phyloP scores from a whole-genome alignment of 495 filamentous ascomycete species.

The Trichoderma gamsii region DNA sequence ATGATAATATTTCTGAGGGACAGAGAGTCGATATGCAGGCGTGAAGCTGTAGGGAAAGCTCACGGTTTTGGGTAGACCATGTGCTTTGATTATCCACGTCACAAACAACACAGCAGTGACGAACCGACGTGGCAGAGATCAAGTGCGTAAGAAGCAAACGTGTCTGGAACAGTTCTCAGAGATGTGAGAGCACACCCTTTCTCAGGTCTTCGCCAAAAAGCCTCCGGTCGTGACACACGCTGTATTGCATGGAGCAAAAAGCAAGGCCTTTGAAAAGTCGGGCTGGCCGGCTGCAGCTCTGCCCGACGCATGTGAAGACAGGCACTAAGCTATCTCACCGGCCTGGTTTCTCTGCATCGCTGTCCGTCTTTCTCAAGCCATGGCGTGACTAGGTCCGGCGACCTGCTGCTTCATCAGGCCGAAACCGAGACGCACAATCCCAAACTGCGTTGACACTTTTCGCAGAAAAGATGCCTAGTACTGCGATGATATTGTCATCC shows the following conservation, averaged over 20 bases:
- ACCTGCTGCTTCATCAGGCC: constrained; percentile 1
- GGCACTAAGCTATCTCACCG: constrained; percentile 4
- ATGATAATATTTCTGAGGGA: not conserved
- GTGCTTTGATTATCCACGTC: not conserved
- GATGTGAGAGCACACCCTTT: not conserved
- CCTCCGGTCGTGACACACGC: not conserved
- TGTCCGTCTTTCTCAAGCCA: not conserved
- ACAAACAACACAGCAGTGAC: not conserved
- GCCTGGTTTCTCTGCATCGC: not conserved
- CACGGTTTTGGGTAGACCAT: not conserved
- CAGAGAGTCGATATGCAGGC: not conserved
- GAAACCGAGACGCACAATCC: not conserved
- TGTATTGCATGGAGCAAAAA: not conserved
- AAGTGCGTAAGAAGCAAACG: not conserved
- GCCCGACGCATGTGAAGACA: constrained; percentile 11
- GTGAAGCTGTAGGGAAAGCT: not conserved
- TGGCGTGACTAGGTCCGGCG: constrained; percentile 4
- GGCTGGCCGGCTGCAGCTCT: constrained; percentile 10
- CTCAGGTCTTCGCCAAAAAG: not conserved
- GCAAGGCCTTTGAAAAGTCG: constrained; percentile 5
- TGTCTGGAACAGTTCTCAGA: not conserved
- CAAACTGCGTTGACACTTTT: not conserved
- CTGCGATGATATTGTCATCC: not conserved
- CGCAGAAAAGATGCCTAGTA: not conserved
- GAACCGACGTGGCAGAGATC: not conserved